phyloP scores from a whole-genome alignment of 2,329 filamentous ascomycete genomes.

The Beauveria bassiana region DNA sequence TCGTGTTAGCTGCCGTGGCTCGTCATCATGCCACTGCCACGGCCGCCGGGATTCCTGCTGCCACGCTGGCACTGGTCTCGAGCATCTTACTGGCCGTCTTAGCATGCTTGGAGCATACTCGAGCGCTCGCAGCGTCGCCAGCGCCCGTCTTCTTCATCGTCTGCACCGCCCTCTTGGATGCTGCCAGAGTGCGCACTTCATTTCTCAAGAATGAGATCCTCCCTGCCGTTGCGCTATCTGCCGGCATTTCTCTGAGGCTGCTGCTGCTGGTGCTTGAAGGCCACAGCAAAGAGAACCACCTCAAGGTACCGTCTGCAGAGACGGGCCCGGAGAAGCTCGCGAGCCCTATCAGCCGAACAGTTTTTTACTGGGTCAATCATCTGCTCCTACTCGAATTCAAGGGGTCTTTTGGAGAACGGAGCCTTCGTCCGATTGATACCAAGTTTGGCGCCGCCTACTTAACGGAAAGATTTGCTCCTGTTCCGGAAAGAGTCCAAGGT shows the following conservation, averaged over 20 bases:
- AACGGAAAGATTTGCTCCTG: not conserved
- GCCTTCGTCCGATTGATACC: not conserved
- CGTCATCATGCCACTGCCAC: not conserved
- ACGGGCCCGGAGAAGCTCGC: not conserved
- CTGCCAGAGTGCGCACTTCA: not conserved
- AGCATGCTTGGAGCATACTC: not conserved
- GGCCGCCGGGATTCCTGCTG: not conserved
- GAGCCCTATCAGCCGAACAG: not conserved
- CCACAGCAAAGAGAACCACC: not conserved
- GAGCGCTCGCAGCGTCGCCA: not conserved
- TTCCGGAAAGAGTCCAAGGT: not conserved
- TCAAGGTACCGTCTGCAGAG: not conserved
- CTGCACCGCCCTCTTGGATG: not conserved
- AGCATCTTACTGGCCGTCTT: not conserved
- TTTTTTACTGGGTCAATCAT: slow-evolving; percentile 1
- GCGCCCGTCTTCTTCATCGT: not conserved
- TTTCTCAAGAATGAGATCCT: not conserved
- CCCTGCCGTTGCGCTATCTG: not conserved
- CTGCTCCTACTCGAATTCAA: not conserved
- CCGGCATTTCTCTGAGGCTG: not conserved
- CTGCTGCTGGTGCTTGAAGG: not conserved
- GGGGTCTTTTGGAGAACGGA: not conserved
- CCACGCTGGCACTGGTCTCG: not conserved
- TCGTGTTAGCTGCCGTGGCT: not conserved
- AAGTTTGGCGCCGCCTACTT: not conserved